A percentile compares a stretch with the other conserved stretches of the same genome.
Evolutionary conservation across 2,329 filamentous ascomycete species (phyloP).

Genomic region (Sclerotiophoma versabilis): DNA sequence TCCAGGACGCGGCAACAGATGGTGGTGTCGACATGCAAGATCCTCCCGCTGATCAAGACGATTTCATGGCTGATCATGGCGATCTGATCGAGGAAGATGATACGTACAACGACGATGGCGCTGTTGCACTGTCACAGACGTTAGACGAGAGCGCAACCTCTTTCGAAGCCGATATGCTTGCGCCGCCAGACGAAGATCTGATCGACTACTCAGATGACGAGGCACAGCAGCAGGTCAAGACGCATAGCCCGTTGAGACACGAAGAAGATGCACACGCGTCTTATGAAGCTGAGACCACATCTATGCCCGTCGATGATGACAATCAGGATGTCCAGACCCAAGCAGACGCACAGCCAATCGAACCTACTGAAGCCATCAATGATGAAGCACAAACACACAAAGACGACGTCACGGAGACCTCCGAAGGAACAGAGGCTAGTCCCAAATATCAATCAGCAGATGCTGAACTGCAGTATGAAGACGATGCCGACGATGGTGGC

Average conservation of each 20-base stretch:
- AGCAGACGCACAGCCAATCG: neutral
- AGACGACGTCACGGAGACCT: neutral
- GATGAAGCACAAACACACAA: neutral
- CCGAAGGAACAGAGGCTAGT: neutral
- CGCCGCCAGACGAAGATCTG: conserved; percentile 36
- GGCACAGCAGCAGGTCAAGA: conserved; percentile 24
- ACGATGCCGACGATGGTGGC: conserved; percentile 20
- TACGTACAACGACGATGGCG: conserved; percentile 20
- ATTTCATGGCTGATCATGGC: conserved; percentile 49
- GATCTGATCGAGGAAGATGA: conserved; percentile 40
- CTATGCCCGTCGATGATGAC: neutral
- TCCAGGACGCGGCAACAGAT: conserved; percentile 58
- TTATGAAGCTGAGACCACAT: neutral
- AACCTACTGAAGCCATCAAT: neutral
- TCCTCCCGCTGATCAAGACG: conserved; percentile 36
- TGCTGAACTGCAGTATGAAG: neutral
- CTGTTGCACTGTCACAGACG: conserved; percentile 14
- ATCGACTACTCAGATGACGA: conserved; percentile 48
- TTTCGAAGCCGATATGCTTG: conserved; percentile 11
- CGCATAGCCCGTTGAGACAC: conserved; percentile 1
- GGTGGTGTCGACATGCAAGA: conserved; percentile 28
- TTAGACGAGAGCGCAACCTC: neutral
- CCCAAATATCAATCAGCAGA: neutral
- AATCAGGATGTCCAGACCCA: neutral
- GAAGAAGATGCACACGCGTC: conserved; percentile 3